phyloP scores from a whole-genome alignment of 306 rosid genomes.

The Lathyrus tuberosus region DNA sequence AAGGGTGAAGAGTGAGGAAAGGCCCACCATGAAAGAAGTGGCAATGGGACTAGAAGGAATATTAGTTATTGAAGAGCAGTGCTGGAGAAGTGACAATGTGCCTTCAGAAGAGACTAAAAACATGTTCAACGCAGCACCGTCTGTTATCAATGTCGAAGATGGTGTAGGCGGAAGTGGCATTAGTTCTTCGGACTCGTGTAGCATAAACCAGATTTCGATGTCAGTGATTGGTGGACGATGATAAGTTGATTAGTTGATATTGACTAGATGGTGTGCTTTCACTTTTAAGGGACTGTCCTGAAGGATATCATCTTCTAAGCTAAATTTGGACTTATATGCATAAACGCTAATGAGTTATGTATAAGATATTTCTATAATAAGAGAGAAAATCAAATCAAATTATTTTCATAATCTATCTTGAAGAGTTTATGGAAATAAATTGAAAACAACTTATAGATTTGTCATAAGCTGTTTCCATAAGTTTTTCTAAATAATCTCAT shows the following conservation, averaged over 20 bases:
- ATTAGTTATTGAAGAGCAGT: conserved; percentile 17
- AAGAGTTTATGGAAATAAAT: too few species aligned
- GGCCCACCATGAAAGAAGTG: conserved; percentile 65
- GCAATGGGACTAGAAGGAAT: conserved; percentile 53
- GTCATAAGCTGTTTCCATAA: too few species aligned
- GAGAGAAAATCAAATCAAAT: too few species aligned
- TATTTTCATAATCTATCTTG: too few species aligned
- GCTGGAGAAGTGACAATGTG: conserved; percentile 6
- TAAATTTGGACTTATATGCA: too few species aligned
- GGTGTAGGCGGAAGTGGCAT: background rate
- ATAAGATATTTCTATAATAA: too few species aligned
- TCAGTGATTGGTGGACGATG: conserved; percentile 33
- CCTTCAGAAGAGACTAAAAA: conserved; percentile 22
- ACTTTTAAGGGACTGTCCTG: too few species aligned
- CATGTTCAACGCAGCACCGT: conserved; percentile 4
- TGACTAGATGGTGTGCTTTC: too few species aligned
- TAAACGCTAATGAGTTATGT: too few species aligned
- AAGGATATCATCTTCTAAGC: too few species aligned
- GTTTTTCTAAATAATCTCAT: too few species aligned
- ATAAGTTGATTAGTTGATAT: background rate
- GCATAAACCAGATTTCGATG: conserved; percentile 4
- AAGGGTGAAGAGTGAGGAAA: conserved; percentile 51
- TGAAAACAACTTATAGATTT: too few species aligned
- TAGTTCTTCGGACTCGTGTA: background rate
- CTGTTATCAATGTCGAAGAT: background rate